Conservation (phyloP, 1,284 basidiomycete species). For the Puccinia triticina region DNA sequence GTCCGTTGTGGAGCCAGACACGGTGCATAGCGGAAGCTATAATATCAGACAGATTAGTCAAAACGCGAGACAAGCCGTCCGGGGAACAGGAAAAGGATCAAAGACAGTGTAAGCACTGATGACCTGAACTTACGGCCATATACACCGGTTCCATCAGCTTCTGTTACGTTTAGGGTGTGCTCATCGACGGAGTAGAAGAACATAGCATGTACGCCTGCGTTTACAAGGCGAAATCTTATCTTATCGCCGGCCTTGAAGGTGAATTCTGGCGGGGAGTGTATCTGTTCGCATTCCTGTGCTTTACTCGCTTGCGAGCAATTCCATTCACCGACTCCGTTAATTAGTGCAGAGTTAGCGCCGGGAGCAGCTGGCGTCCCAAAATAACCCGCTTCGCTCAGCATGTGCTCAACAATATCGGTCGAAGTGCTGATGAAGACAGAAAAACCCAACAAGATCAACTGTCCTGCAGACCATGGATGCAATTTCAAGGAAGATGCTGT, state of each 20-base stretch:
- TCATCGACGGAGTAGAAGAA: slow-evolving; percentile 56
- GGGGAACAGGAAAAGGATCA: background rate
- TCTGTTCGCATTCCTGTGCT: slow-evolving; percentile 14
- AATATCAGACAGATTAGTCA: background rate
- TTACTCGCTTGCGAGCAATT: slow-evolving; percentile 40
- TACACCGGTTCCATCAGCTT: slow-evolving; percentile 45
- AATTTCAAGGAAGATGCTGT: background rate
- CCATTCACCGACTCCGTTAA: slow-evolving; percentile 63
- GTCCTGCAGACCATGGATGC: background rate
- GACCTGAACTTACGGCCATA: slow-evolving; percentile 37
- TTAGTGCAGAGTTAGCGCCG: slow-evolving; percentile 63
- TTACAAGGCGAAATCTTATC: slow-evolving; percentile 65
- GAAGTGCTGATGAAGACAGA: slow-evolving; percentile 49
- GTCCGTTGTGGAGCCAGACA: slow-evolving; percentile 53
- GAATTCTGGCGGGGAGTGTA: slow-evolving; percentile 29
- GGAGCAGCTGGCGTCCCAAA: slow-evolving; percentile 57
- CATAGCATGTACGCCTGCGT: slow-evolving; percentile 62
- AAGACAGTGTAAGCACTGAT: background rate
- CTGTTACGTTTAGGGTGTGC: slow-evolving; percentile 53
- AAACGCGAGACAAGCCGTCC: background rate
- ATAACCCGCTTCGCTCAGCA: slow-evolving; percentile 54
- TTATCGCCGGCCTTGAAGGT: slow-evolving; percentile 34
- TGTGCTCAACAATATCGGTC: slow-evolving; percentile 39
- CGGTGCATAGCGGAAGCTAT: slow-evolving; percentile 52
- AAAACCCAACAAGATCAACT: background rate